A percentile compares a stretch with the other conserved stretches of the same genome.
phyloP scores from a whole-genome alignment of 495 filamentous ascomycete species.

The Trichoderma virens region DNA sequence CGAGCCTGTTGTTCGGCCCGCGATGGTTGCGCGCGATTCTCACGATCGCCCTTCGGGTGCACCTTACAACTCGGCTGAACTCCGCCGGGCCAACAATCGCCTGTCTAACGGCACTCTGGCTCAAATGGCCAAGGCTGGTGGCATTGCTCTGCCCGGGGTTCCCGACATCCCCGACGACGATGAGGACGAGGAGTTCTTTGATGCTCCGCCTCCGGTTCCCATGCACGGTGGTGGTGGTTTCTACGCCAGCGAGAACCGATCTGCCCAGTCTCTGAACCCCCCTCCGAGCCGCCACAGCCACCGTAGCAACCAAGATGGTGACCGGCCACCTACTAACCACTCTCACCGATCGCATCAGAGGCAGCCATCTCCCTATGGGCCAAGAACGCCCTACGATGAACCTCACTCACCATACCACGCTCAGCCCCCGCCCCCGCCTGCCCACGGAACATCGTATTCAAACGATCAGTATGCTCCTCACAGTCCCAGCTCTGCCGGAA shows the following conservation, averaged over 20 bases:
- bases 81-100: constrained; percentile 67
- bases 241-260: not conserved
- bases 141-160: constrained; percentile 20
- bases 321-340: not conserved
- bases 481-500: not conserved
- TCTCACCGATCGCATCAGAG: not conserved
- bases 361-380: not conserved
- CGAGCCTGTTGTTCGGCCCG: constrained; percentile 66
- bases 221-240: not conserved
- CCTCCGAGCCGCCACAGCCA: not conserved
- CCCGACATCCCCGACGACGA: constrained; percentile 1
- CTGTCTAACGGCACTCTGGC: constrained; percentile 74
- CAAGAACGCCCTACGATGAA: not conserved
- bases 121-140: constrained; percentile 62
- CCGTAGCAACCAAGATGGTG: not conserved
- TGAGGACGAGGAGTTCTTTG: not conserved
- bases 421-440: not conserved
- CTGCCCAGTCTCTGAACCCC: not conserved
- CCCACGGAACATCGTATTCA: not conserved
- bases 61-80: constrained; percentile 64
- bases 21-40: constrained; percentile 55
- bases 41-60: constrained; percentile 50
- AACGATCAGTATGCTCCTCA: not conserved
- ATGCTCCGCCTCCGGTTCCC: not conserved
- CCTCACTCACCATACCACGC: not conserved